Base-by-base conservation (phyloP, 1,284 basidiomycete species). In the Ganoderma boninense region DNA sequence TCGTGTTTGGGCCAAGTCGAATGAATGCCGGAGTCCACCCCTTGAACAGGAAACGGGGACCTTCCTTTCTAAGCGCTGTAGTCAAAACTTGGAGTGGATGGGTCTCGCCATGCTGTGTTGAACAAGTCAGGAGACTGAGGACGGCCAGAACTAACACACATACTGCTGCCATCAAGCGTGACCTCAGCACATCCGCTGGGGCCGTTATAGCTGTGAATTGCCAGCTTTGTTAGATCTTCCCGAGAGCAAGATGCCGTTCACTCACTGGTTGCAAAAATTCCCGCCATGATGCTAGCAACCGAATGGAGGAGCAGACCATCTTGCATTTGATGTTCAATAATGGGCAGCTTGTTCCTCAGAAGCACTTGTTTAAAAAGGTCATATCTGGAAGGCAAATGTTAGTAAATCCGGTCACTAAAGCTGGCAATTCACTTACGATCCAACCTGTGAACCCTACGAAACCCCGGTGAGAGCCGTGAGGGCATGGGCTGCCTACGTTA, bases 21-120 rank as follows among this genome's bases (percentile, higher is more conserved):
- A 93, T 90, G 83, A 95, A 96, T 7, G 94, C 92, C 10, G 94
- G 94, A 18, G 92, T 92, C 95, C 95, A 95, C 44, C 96, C 93
- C 79, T 95, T 96, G 84, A 97, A 96, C 72, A 97, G 86, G 81
- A 96, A 96, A 72, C 86, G 84, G 1, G 91, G 86, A 0, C 96
- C 96, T 84, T 97, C 96, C 73, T 90, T 84, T 46, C 85, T 85
- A 56, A 94, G 80, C 1, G 92, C 92, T 44, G 80, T 83, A 40
- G 80, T 82, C 23, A 94, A 79, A 44, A 93, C 84, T 65, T 87
- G 84, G 29, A 88, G 56, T 4, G 88, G 82, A 20, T 81, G 83
- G 2, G 82, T 78, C 18, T 86, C 83, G 59, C 84, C 84, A 18
- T 89, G 76, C 81, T 82, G 64, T 8, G 11, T 38, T 4, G 57